Percentiles rank a stretch among this genome's conserved stretches.
Evolutionary conservation across 768 basidiomycete species (phyloP).

Genomic region (Cyathus striatus): DNA sequence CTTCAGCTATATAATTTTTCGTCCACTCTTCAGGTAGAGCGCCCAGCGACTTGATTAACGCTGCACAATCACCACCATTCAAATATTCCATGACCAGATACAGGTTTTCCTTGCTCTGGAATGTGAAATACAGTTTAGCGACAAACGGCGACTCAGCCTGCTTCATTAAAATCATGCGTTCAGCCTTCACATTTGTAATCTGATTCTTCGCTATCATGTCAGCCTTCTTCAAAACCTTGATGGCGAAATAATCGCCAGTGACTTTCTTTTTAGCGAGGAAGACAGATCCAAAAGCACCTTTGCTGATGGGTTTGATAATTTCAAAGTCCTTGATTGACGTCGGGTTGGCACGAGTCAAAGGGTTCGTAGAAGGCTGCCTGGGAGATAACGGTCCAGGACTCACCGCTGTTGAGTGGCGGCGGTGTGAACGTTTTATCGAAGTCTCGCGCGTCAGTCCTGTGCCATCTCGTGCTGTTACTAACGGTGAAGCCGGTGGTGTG

Average conservation of each 20-base stretch:
- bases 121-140: constrained; percentile 96
- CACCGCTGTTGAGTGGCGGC: constrained; percentile 68
- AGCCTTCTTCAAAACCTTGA: constrained; percentile 99
- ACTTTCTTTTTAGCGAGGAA: constrained; percentile 98
- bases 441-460: constrained; percentile 35
- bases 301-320: constrained; percentile 98
- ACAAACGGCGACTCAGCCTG: constrained; percentile 98
- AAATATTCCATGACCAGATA: constrained; percentile 99
- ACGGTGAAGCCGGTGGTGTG: constrained; percentile 75
- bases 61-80: constrained; percentile 96
- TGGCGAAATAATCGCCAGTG: constrained; percentile 98
- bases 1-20: constrained; percentile 93
- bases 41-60: constrained; percentile 93
- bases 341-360: constrained; percentile 72
- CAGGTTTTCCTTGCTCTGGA: constrained; percentile 98
- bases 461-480: constrained; percentile 40
- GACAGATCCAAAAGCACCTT: constrained; percentile 97
- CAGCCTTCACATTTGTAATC: constrained; percentile 99
- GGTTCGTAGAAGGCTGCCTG: constrained; percentile 72
- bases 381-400: constrained; percentile 81
- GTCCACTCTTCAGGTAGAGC: constrained; percentile 96
- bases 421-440: constrained; percentile 52
- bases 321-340: constrained; percentile 99
- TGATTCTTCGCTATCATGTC: constrained; percentile 99
- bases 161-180: constrained; percentile 99